A percentile compares a stretch with the other conserved stretches of the same genome.
Evolutionary conservation across 805 yeast genomes (phyloP).

Genomic region (Aciculoconidium aculeatum): DNA sequence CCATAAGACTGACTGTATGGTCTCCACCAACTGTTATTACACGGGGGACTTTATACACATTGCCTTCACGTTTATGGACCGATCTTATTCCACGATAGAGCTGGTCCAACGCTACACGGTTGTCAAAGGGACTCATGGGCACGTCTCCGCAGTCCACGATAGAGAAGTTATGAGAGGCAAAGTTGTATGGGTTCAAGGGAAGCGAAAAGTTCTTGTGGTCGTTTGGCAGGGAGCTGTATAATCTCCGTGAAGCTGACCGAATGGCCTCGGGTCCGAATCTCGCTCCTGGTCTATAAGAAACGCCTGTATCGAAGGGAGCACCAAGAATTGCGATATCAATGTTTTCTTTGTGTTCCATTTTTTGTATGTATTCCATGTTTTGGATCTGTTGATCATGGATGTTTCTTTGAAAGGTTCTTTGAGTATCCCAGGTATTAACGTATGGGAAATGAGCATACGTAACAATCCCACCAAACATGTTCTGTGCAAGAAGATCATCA

Average conservation of each 20-base stretch:
- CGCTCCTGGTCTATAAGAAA: conserved; percentile 52
- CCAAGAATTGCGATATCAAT: conserved; percentile 53
- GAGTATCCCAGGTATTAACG: too few species aligned
- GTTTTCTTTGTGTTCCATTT: conserved; percentile 5
- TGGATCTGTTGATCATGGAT: too few species aligned
- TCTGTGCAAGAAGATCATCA: conserved; percentile 14
- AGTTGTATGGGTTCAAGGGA: conserved; percentile 48
- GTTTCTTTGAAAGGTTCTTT: too few species aligned
- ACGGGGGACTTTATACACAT: conserved; percentile 21
- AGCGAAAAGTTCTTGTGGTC: conserved; percentile 4
- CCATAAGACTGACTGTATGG: conserved; percentile 51
- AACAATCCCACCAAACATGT: conserved; percentile 44
- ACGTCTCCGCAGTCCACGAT: conserved; percentile 63
- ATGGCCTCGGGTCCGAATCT: conserved; percentile 54
- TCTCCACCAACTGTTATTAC: conserved; percentile 57
- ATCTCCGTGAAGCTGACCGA: conserved; percentile 41
- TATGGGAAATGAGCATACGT: conserved; percentile 48
- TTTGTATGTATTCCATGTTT: too few species aligned
- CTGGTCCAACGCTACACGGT: conserved; percentile 55
- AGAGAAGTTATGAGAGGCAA: conserved; percentile 26
- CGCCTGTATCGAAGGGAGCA: conserved; percentile 56
- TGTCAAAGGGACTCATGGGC: conserved; percentile 65
- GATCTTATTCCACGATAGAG: conserved; percentile 52
- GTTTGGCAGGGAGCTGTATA: conserved; percentile 26
- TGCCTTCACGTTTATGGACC: conserved; percentile 32